phyloP scores from a whole-genome alignment of 768 basidiomycete genomes.

The Lentinula edodes region DNA sequence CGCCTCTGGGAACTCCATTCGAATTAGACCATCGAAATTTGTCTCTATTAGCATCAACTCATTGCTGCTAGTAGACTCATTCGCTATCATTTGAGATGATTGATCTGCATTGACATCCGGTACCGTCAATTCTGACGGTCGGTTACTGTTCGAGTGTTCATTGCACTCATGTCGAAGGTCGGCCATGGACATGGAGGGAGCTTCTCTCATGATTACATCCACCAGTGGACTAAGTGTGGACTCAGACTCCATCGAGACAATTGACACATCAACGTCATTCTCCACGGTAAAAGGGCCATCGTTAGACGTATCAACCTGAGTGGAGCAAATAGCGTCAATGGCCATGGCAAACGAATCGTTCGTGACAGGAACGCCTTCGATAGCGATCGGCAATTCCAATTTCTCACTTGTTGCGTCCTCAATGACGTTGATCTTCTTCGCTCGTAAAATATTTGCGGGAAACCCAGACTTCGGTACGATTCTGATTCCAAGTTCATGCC shows the following conservation, averaged over 20 bases:
- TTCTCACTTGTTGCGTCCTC: neutral
- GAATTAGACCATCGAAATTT: neutral
- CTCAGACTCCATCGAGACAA: neutral
- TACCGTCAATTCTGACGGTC: neutral
- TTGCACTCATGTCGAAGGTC: neutral
- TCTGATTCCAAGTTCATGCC: neutral
- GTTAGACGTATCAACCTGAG: neutral
- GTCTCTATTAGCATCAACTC: neutral
- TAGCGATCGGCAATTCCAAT: neutral
- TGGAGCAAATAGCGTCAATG: neutral
- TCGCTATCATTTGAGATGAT: neutral
- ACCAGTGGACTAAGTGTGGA: neutral
- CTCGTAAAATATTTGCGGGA: neutral
- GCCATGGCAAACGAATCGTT: neutral
- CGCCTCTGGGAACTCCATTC: neutral
- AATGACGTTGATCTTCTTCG: neutral
- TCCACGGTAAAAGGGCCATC: neutral
- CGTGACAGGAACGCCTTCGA: neutral
- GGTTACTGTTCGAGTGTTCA: neutral
- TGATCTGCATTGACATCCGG: neutral
- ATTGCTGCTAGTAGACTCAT: neutral
- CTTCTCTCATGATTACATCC: neutral
- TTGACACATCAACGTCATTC: neutral
- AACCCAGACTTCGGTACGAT: conserved; percentile 3
- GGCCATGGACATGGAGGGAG: neutral